Evolutionary conservation across 148 eudicot species (phyloP).

Genomic region (Nepenthes gracilis): DNA sequence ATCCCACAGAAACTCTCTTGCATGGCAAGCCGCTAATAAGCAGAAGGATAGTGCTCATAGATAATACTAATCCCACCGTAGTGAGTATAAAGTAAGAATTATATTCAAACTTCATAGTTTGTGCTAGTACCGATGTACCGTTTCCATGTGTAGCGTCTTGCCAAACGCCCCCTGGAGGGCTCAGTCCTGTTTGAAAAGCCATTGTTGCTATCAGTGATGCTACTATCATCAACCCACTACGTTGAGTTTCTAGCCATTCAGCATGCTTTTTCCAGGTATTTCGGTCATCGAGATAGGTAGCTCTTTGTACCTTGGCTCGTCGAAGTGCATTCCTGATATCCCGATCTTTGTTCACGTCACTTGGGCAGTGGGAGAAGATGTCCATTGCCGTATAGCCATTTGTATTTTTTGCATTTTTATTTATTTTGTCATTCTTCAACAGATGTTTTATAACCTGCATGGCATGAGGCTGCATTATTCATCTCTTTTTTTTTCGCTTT

Average conservation of each 20-base stretch:
- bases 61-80: constrained; percentile 7
- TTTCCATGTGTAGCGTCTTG: background rate
- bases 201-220: constrained; percentile 23
- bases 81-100: background rate
- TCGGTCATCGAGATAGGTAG: background rate
- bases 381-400: constrained; percentile 23
- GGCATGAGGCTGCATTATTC: background rate
- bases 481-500: too few relatives aligned
- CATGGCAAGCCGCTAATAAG: constrained; percentile 13
- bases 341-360: background rate
- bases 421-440: constrained; percentile 1
- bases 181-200: constrained; percentile 19
- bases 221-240: constrained; percentile 17
- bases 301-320: constrained; percentile 2
- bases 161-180: constrained; percentile 18
- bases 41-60: constrained; percentile 5
- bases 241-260: constrained; percentile 9
- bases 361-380: background rate
- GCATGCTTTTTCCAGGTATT: background rate
- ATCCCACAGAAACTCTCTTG: background rate
- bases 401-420: constrained; percentile 11
- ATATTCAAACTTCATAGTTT: background rate
- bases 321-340: background rate
- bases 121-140: constrained; percentile 1
- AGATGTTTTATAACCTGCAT: background rate